Percentiles rank a stretch among this genome's conserved stretches.
phyloP scores from a whole-genome alignment of 305 asterid genomes.

The Stenogyne calaminthoides region DNA sequence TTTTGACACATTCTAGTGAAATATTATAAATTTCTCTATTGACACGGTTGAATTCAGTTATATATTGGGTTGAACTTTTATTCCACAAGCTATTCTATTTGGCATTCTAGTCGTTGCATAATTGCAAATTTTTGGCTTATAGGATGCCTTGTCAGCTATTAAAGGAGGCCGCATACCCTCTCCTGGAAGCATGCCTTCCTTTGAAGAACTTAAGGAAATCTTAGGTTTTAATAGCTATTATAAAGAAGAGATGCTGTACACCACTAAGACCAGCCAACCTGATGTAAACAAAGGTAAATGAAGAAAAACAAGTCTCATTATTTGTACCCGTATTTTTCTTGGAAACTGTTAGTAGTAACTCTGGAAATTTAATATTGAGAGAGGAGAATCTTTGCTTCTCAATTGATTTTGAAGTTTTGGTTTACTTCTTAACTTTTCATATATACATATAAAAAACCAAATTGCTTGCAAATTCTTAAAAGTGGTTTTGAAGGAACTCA shows the following conservation, averaged over 20 bases:
- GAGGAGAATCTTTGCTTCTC: slow-evolving; percentile 14
- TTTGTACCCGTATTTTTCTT: neutral
- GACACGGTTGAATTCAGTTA: slow-evolving; percentile 5
- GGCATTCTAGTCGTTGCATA: neutral
- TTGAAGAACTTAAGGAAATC: slow-evolving; percentile 83
- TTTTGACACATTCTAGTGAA: slow-evolving; percentile 11
- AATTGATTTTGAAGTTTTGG: slow-evolving; percentile 10
- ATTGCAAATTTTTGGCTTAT: slow-evolving; percentile 24
- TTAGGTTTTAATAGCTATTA: slow-evolving; percentile 84
- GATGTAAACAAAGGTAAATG: slow-evolving; percentile 53
- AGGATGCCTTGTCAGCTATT: slow-evolving; percentile 87
- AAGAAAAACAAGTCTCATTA: slow-evolving; percentile 8
- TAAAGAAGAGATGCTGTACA: slow-evolving; percentile 74
- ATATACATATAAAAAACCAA: neutral
- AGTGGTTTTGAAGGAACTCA: slow-evolving; percentile 15
- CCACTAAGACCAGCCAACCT: slow-evolving; percentile 46
- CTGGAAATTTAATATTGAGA: slow-evolving; percentile 14
- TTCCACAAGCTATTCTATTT: slow-evolving; percentile 8
- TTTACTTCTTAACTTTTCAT: neutral
- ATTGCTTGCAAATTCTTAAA: slow-evolving; percentile 10
- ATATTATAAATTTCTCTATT: slow-evolving; percentile 6
- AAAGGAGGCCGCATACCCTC: slow-evolving; percentile 92
- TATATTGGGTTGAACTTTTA: slow-evolving; percentile 6
- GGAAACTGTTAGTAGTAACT: neutral
- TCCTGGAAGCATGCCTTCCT: slow-evolving; percentile 93